Evolutionary conservation across 2,329 filamentous ascomycete genomes (phyloP).

Genomic region (Curvularia eragrostidis): DNA sequence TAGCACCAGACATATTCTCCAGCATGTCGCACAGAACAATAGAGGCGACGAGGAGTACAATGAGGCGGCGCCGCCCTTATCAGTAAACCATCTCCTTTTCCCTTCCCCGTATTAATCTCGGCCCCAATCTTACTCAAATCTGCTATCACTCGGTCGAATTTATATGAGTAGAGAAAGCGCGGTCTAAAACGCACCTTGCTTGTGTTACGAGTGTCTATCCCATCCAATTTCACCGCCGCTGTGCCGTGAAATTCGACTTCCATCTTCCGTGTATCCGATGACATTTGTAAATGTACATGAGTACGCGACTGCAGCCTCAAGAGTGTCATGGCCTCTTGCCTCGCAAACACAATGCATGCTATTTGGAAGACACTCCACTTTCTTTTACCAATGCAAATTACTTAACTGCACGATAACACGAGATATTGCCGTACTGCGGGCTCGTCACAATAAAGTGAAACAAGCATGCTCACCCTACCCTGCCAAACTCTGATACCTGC

Average conservation of each 20-base stretch:
- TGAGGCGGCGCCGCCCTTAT: neutral
- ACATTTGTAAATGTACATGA: neutral
- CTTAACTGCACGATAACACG: neutral
- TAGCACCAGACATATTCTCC: neutral
- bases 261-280: neutral
- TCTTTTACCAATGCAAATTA: neutral
- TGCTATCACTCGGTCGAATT: neutral
- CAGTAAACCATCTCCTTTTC: neutral
- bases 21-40: neutral
- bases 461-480: neutral
- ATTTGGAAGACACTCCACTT: neutral
- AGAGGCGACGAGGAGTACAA: slow-evolving; percentile 1
- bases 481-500: neutral
- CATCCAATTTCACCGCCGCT: slow-evolving; percentile 1
- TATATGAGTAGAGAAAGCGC: slow-evolving; percentile 4
- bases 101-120: neutral
- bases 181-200: slow-evolving; percentile 1
- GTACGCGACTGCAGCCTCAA: neutral
- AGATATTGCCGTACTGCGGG: neutral
- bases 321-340: neutral
- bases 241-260: neutral
- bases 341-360: neutral
- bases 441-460: neutral
- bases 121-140: neutral
- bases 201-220: neutral